phyloP scores from a whole-genome alignment of 31 red algal genomes.

The Endocladia muricata region DNA sequence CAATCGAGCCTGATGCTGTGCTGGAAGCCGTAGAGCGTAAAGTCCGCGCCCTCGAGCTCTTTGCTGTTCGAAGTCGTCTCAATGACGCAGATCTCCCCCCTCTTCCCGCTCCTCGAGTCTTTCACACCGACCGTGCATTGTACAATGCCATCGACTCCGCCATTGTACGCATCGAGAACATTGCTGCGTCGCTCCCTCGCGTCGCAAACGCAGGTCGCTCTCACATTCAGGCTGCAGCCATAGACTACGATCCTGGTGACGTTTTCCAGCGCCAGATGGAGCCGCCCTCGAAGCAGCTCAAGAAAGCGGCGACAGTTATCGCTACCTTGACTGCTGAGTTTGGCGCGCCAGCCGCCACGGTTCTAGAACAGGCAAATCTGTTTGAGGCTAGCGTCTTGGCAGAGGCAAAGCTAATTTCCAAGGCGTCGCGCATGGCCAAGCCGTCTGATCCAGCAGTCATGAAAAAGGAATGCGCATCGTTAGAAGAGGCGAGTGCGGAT shows the following conservation, averaged over 20 bases:
- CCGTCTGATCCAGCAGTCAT: conserved; percentile 47
- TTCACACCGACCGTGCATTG: conserved; percentile 18
- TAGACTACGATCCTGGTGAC: conserved; percentile 73
- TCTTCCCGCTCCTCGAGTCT: conserved; percentile 7
- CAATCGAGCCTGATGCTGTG: background rate
- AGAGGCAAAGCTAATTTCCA: conserved; percentile 43
- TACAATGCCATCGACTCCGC: conserved; percentile 69
- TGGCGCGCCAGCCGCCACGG: conserved; percentile 28
- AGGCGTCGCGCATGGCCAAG: conserved; percentile 66
- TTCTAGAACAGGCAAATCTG: conserved; percentile 53
- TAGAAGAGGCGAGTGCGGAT: conserved; percentile 59
- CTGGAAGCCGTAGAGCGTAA: conserved; percentile 28
- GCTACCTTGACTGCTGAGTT: conserved; percentile 32
- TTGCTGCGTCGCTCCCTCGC: conserved; percentile 34
- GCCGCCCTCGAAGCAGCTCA: conserved; percentile 32
- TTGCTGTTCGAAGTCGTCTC: conserved; percentile 19
- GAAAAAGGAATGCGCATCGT: conserved; percentile 40
- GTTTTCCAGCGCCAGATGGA: conserved; percentile 20
- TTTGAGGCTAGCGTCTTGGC: conserved; percentile 53
- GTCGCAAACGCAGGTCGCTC: conserved; percentile 46
- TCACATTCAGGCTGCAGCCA: conserved; percentile 66
- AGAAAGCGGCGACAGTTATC: conserved; percentile 27
- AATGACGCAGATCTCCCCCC: conserved; percentile 1
- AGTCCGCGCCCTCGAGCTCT: conserved; percentile 18
- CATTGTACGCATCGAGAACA: conserved; percentile 53